Evolutionary conservation across 495 filamentous ascomycete species (phyloP).

Genomic region (Tetracladium setigerum): DNA sequence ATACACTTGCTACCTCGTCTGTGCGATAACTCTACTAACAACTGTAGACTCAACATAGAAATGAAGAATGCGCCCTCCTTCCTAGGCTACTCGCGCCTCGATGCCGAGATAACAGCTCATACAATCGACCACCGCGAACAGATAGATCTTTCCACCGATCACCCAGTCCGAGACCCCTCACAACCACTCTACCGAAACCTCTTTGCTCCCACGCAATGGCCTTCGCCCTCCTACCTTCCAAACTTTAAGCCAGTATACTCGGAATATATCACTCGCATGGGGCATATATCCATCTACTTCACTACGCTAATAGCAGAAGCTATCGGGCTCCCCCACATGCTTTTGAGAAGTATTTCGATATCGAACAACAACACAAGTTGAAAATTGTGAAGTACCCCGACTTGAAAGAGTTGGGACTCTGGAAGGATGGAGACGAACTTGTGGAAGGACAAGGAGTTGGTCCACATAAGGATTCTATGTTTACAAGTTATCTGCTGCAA

Average conservation of each 20-base stretch:
- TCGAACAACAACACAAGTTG: slow-evolving; percentile 76
- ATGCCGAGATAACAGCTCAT: slow-evolving; percentile 53
- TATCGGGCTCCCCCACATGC: slow-evolving; percentile 62
- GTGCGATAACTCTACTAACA: slow-evolving; percentile 1
- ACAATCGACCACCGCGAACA: slow-evolving; percentile 72
- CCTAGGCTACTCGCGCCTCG: slow-evolving; percentile 54
- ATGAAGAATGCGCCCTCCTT: slow-evolving; percentile 76
- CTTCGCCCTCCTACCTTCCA: slow-evolving; percentile 57
- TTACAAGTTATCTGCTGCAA: slow-evolving; percentile 82
- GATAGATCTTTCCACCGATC: slow-evolving; percentile 78
- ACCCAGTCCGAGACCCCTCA: slow-evolving; percentile 51
- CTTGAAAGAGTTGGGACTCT: slow-evolving; percentile 38
- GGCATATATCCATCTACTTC: slow-evolving; percentile 62
- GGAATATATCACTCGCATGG: slow-evolving; percentile 70
- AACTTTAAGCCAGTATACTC: slow-evolving; percentile 62
- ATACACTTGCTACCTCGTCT: not conserved
- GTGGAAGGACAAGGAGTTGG: slow-evolving; percentile 66
- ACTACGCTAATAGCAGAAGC: slow-evolving; percentile 83
- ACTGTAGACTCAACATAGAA: slow-evolving; percentile 61
- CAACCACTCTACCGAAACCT: slow-evolving; percentile 76
- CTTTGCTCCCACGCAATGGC: slow-evolving; percentile 88
- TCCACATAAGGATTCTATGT: slow-evolving; percentile 90
- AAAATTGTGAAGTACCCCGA: slow-evolving; percentile 90
- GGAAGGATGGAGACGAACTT: slow-evolving; percentile 29
- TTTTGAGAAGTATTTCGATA: slow-evolving; percentile 78